Evolutionary conservation across 2,329 filamentous ascomycete genomes (phyloP).

Genomic region (Zalaria sp.): DNA sequence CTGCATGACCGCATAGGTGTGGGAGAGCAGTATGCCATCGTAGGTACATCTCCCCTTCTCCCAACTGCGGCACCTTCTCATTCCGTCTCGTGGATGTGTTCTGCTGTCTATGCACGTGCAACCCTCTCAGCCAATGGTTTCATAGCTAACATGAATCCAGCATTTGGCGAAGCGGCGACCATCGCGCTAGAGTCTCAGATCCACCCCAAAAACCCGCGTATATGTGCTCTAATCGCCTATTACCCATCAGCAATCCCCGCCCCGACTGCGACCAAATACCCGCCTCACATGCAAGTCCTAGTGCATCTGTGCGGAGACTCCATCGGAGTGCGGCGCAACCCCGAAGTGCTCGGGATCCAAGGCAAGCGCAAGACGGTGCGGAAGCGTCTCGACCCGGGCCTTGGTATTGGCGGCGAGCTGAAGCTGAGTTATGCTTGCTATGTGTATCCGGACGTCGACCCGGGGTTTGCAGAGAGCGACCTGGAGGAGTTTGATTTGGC

Average conservation of each 20-base stretch:
- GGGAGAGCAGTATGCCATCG: conserved; percentile 47
- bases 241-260: conserved; percentile 46
- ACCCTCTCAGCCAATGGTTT: neutral
- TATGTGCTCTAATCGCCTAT: conserved; percentile 48
- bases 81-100: too few species aligned
- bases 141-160: conserved; percentile 20
- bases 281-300: conserved; percentile 31
- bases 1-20: conserved; percentile 40
- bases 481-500: conserved; percentile 53
- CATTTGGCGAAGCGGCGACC: conserved; percentile 48
- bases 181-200: conserved; percentile 43
- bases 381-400: conserved; percentile 35
- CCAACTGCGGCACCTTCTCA: conserved; percentile 3
- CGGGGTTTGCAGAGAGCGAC: conserved; percentile 59
- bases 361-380: conserved; percentile 33
- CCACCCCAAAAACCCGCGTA: conserved; percentile 38
- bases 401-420: conserved; percentile 33
- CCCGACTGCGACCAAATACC: conserved; percentile 29
- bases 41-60: conserved; percentile 32
- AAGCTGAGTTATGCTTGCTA: conserved; percentile 29
- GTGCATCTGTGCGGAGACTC: conserved; percentile 40
- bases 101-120: too few species aligned
- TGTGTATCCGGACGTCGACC: conserved; percentile 40
- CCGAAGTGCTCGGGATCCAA: conserved; percentile 39
- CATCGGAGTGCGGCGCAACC: conserved; percentile 34